These are phyloP conservation scores for Parastagonospora nodorum DNA, from an alignment of 2,329 filamentous ascomycete species.

Conservation along the genomic window DNA sequence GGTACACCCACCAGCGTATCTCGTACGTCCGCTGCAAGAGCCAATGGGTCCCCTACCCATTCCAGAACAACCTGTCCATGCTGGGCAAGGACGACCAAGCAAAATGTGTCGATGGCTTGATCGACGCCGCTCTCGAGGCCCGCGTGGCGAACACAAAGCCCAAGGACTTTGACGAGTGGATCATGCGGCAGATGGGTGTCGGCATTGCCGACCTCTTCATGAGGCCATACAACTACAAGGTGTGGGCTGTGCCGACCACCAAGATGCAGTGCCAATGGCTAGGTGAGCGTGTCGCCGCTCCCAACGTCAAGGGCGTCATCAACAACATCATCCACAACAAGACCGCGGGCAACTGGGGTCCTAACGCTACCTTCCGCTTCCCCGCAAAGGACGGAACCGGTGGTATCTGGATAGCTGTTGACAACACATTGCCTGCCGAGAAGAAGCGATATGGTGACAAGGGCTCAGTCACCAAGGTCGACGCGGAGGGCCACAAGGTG, in stretches of 20 bases:
- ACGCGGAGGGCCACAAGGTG: slow-evolving; percentile 83
- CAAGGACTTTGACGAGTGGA: slow-evolving; percentile 98
- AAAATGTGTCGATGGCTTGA: slow-evolving; percentile 90
- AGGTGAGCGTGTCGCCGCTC: slow-evolving; percentile 95
- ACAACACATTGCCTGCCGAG: slow-evolving; percentile 87
- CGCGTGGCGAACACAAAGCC: slow-evolving; percentile 90
- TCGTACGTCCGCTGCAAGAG: slow-evolving; percentile 98
- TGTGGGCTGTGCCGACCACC: slow-evolving; percentile 97
- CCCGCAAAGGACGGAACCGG: slow-evolving; percentile 93
- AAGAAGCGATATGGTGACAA: slow-evolving; percentile 90
- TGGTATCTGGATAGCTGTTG: slow-evolving; percentile 98
- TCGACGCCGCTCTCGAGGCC: slow-evolving; percentile 87
- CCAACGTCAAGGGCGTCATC: slow-evolving; percentile 90
- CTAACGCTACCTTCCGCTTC: slow-evolving; percentile 98
- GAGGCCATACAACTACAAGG: slow-evolving; percentile 99
- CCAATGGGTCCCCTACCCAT: slow-evolving; percentile 97
- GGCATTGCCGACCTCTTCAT: slow-evolving; percentile 96
- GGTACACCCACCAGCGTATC: slow-evolving; percentile 97
- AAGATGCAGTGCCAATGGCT: slow-evolving; percentile 99
- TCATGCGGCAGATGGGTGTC: slow-evolving; percentile 85
- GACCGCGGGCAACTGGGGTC: slow-evolving; percentile 96
- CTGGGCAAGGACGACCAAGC: slow-evolving; percentile 97
- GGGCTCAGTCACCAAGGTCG: slow-evolving; percentile 82
- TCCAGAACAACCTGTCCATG: slow-evolving; percentile 99
- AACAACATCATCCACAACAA: slow-evolving; percentile 96